Base-by-base conservation (phyloP, 345 rosid genomes). In the Zanthoxylum bungeanum region DNA sequence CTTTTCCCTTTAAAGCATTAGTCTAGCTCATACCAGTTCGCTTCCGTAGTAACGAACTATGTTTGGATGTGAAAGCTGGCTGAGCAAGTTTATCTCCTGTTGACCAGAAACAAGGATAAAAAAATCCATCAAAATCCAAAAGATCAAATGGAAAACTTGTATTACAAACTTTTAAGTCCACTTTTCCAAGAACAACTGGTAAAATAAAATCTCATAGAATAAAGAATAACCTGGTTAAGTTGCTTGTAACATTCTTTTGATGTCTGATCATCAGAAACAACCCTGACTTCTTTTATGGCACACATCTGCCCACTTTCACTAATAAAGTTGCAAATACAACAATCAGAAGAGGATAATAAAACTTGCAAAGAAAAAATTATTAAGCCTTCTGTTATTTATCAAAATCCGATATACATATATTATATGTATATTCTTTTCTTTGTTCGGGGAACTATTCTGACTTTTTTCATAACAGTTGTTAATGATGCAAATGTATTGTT, bases 51-150 rank as follows among this genome's bases (percentile, higher is more conserved):
- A 95, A 39, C 86, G 92, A 69, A 95, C 99, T 68, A 95, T 95
- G 79, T 92, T 95, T n/a, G 84, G 75, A 85, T 95, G 96, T 70
- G 89, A 85, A 73, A 92, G 93, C 78, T 88, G 91, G 77, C 79
- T 92, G 49, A 95, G 95, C 86, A 95, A 76, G 83, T 86, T 87
- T 83, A 95, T 95, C 76, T 95, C 99, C 99, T 94, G 90, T 78
- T 71, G 73, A 75, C 46, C 19, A 40, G 57, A 56, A 60, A 49
- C 64, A 19, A 39, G 47, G 33, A 30, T 47, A 58, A 72, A 22
- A n/a, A 74, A 71, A 78, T 63, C 44, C 52, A 74, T n/a, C 33
- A 60, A 59, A 33, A 9, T 27, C 49, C 22, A 60, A 4, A 70
- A 63, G 52, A 36, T 37, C 59, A 3, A 65, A 59, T 21, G 57